Evolutionary conservation across 148 eudicot species (phyloP).

Genomic region (Rhododendron vialii): DNA sequence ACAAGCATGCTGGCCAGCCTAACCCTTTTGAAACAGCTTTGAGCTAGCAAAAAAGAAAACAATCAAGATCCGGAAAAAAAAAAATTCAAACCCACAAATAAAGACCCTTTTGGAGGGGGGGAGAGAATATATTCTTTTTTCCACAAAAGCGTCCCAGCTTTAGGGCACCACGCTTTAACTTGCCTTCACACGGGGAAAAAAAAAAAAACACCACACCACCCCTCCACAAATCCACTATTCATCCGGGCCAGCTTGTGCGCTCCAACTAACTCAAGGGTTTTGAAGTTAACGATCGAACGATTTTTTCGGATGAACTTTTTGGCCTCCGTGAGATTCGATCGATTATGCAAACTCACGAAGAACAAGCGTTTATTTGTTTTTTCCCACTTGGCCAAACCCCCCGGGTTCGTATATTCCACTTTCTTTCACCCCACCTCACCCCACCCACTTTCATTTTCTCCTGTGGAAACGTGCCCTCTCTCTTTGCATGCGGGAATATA

Average conservation of each 20-base stretch:
- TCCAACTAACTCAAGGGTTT: background rate
- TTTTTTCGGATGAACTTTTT: too few species aligned
- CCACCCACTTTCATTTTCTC: slow-evolving; percentile 13
- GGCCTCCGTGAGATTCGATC: too few species aligned
- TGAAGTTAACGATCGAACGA: too few species aligned
- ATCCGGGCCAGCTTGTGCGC: accelerated
- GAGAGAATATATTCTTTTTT: background rate
- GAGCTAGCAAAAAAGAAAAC: background rate
- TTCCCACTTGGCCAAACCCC: background rate
- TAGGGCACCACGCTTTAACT: slow-evolving; percentile 38
- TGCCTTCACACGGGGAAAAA: background rate
- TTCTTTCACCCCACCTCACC: background rate
- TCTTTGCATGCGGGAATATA: slow-evolving; percentile 26
- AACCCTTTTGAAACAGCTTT: slow-evolving; percentile 5
- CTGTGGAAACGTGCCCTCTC: slow-evolving; percentile 10
- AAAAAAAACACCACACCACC: background rate
- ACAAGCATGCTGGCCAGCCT: background rate
- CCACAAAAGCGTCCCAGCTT: slow-evolving; percentile 27
- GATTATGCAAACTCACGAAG: background rate
- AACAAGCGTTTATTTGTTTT: too few species aligned
- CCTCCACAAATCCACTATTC: background rate
- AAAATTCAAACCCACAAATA: background rate
- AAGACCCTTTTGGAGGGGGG: slow-evolving; percentile 11
- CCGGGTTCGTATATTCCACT: background rate
- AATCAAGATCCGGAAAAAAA: background rate